phyloP scores from a whole-genome alignment of 140 eudicot genomes.

The Oenanthe javanica region DNA sequence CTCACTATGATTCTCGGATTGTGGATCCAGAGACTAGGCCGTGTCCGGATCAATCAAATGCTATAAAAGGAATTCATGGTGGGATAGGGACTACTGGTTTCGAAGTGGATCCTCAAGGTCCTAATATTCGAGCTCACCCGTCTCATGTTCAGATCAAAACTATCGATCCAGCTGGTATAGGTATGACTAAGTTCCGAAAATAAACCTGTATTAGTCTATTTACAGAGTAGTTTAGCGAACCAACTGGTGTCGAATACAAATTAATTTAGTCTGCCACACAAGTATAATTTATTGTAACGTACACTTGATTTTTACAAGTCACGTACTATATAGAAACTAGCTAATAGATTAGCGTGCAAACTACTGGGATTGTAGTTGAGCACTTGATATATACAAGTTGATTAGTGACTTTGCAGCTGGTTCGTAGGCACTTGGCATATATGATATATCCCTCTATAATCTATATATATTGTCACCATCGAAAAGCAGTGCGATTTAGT shows the following conservation, averaged over 20 bases:
- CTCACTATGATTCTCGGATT: constrained; percentile 3
- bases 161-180: constrained; percentile 4
- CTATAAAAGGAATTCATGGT: background rate
- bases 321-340: background rate
- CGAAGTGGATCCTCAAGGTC: constrained; percentile 23
- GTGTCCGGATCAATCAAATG: constrained; percentile 2
- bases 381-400: background rate
- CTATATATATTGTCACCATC: background rate
- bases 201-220: background rate
- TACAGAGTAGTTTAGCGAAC: background rate
- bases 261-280: background rate
- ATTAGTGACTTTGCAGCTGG: too few relatives aligned
- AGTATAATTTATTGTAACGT: too few relatives aligned
- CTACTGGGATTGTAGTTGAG: background rate
- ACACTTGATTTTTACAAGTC: background rate
- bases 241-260: background rate
- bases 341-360: background rate
- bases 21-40: background rate
- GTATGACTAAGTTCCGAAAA: background rate
- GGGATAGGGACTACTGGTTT: constrained; percentile 11
- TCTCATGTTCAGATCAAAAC: background rate
- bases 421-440: too few relatives aligned
- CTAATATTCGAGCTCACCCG: background rate
- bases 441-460: too few relatives aligned
- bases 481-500: background rate